Conservation (phyloP, 2,329 filamentous ascomycete species). For the Podosphaera xanthii region DNA sequence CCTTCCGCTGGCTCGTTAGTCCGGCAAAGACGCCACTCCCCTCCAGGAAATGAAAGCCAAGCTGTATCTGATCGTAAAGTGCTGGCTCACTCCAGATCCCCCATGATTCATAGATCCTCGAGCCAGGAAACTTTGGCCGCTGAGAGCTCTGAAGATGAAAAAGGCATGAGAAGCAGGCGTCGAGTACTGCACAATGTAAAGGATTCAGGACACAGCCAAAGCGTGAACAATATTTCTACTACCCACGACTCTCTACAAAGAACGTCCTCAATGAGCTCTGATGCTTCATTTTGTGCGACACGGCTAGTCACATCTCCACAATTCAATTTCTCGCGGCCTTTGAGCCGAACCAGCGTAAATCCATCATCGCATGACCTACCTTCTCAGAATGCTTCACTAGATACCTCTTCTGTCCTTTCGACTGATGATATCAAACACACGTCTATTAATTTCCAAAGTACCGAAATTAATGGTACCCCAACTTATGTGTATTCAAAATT, state of each 20-base stretch:
- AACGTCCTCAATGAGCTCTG: slow-evolving; percentile 69
- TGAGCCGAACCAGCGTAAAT: slow-evolving; percentile 46
- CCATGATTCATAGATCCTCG: slow-evolving; percentile 23
- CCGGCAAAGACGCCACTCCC: too few species aligned
- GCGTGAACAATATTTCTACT: too few species aligned
- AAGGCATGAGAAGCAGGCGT: too few species aligned
- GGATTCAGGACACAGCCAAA: too few species aligned
- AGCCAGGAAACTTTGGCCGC: slow-evolving; percentile 40
- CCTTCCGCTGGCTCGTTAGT: too few species aligned
- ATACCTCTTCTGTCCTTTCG: slow-evolving; percentile 36
- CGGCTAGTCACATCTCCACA: slow-evolving; percentile 35
- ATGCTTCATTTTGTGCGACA: slow-evolving; percentile 40
- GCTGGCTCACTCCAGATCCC: slow-evolving; percentile 23
- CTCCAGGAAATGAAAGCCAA: too few species aligned
- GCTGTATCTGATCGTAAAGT: slow-evolving; percentile 17
- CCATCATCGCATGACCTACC: slow-evolving; percentile 28
- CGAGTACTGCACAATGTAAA: too few species aligned
- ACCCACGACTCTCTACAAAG: slow-evolving; percentile 20
- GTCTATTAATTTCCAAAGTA: slow-evolving; percentile 41
- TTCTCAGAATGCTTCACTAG: slow-evolving; percentile 38
- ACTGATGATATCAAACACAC: slow-evolving; percentile 41
- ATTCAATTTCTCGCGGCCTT: slow-evolving; percentile 83
- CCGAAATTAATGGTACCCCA: slow-evolving; percentile 29
- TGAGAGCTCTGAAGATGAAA: slow-evolving; percentile 48
- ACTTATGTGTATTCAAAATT: slow-evolving; percentile 81